Conservation (phyloP, 306 rosid species). For the Sicyos baderoa region DNA sequence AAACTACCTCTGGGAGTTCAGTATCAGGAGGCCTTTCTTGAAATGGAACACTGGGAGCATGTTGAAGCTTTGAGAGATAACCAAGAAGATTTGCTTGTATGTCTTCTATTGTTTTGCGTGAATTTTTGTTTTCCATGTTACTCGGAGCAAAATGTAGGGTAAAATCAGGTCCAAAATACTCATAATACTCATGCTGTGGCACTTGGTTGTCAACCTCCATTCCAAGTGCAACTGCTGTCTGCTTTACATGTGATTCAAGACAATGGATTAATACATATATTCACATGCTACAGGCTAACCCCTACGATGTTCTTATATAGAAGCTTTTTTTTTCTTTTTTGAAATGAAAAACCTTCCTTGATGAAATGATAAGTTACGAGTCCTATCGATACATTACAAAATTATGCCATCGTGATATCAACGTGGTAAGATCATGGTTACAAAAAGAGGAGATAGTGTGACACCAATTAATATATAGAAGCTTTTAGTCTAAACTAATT, state of each 20-base stretch:
- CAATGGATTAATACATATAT: background rate
- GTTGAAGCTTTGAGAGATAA: slow-evolving; percentile 68
- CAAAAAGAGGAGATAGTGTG: no score
- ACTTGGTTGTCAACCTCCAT: slow-evolving; percentile 73
- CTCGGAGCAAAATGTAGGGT: slow-evolving; percentile 82
- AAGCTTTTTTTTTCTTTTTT: no score
- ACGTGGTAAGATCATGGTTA: no score
- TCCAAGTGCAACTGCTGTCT: slow-evolving; percentile 91
- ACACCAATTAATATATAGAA: no score
- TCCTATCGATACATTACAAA: no score
- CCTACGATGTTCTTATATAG: background rate
- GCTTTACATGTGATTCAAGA: slow-evolving; percentile 30
- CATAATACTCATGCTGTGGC: slow-evolving; percentile 78
- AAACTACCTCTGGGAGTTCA: slow-evolving; percentile 61
- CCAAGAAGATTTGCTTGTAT: slow-evolving; percentile 60
- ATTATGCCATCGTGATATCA: no score
- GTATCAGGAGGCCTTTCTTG: slow-evolving; percentile 74
- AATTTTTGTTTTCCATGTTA: slow-evolving; percentile 79
- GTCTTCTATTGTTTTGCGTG: slow-evolving; percentile 50
- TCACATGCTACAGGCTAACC: slow-evolving; percentile 5
- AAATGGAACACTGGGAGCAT: slow-evolving; percentile 76
- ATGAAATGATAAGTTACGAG: no score
- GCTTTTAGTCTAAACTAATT: background rate
- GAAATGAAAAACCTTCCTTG: no score
- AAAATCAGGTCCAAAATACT: slow-evolving; percentile 83